Evolutionary conservation across 208 protist genomes (phyloP).

Genomic region (Tritrichomonas musculus): DNA sequence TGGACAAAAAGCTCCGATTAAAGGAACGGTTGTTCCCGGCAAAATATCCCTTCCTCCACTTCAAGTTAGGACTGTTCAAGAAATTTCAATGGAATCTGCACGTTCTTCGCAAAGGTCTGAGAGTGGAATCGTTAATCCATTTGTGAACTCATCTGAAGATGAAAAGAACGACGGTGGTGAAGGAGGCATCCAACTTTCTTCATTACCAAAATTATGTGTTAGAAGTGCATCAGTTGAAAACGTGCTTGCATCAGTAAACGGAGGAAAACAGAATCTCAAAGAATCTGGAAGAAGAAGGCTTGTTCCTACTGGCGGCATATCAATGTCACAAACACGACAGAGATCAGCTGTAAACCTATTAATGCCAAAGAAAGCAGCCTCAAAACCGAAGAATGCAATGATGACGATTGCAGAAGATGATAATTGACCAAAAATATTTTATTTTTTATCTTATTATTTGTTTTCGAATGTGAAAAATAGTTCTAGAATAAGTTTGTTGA

Average conservation of each 20-base stretch:
- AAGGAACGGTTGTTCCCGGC: too few relatives aligned
- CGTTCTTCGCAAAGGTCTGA: not conserved
- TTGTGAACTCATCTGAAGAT: too few relatives aligned
- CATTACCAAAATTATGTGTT: not conserved
- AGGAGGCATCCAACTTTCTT: too few relatives aligned
- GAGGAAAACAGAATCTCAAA: too few relatives aligned
- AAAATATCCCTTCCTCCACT: not conserved
- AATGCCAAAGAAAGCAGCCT: not conserved
- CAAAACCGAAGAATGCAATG: not conserved
- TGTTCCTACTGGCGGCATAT: not conserved
- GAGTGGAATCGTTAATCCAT: not conserved
- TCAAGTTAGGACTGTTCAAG: not conserved
- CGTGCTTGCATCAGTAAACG: too few relatives aligned
- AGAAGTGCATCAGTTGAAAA: not conserved
- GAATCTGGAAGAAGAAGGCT: not conserved
- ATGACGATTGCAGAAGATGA: not conserved
- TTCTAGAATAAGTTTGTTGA: too few relatives aligned
- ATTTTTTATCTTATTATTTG: too few relatives aligned
- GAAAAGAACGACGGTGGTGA: too few relatives aligned
- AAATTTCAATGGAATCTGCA: not conserved
- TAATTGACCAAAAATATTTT: too few relatives aligned
- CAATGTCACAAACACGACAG: not conserved
- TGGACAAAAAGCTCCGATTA: not conserved
- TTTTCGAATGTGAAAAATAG: too few relatives aligned
- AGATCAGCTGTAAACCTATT: not conserved